A percentile compares a stretch with the other conserved stretches of the same genome.
phyloP scores from a whole-genome alignment of 345 rosid species.

The Populus ilicifolia region DNA sequence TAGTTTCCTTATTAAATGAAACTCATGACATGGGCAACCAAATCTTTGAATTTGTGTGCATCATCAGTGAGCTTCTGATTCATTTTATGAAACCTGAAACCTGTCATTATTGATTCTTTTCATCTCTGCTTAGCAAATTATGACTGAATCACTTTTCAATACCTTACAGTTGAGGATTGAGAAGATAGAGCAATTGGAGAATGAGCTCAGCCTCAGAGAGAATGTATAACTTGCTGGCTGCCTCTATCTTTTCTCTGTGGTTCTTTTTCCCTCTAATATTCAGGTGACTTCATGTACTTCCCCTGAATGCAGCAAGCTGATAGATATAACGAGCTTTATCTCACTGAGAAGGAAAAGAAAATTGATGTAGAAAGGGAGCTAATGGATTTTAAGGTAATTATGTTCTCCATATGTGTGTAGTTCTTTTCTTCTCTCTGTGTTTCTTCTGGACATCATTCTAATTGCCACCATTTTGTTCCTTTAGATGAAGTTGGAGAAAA shows the following conservation, averaged over 20 bases:
- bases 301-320: slow-evolving; percentile 59
- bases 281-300: slow-evolving; percentile 6
- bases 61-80: too few species aligned
- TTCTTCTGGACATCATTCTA: neutral
- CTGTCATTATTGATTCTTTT: too few species aligned
- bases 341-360: slow-evolving; percentile 64
- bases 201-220: slow-evolving; percentile 49
- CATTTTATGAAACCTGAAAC: too few species aligned
- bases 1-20: too few species aligned
- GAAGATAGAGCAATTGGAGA: slow-evolving; percentile 79
- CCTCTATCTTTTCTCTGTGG: neutral
- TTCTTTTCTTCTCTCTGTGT: neutral
- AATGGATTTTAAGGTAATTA: slow-evolving; percentile 62
- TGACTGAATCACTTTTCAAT: neutral
- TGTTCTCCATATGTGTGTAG: neutral
- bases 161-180: slow-evolving; percentile 56
- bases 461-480: slow-evolving; percentile 1
- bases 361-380: slow-evolving; percentile 58
- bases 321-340: slow-evolving; percentile 57
- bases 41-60: too few species aligned
- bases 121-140: neutral
- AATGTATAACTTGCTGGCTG: slow-evolving; percentile 42
- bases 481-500: slow-evolving; percentile 58
- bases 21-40: too few species aligned
- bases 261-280: neutral